These are phyloP conservation scores for Parasitella parasitica DNA, from an alignment of 371 early-diverging fungal species.

Conservation along the genomic window DNA sequence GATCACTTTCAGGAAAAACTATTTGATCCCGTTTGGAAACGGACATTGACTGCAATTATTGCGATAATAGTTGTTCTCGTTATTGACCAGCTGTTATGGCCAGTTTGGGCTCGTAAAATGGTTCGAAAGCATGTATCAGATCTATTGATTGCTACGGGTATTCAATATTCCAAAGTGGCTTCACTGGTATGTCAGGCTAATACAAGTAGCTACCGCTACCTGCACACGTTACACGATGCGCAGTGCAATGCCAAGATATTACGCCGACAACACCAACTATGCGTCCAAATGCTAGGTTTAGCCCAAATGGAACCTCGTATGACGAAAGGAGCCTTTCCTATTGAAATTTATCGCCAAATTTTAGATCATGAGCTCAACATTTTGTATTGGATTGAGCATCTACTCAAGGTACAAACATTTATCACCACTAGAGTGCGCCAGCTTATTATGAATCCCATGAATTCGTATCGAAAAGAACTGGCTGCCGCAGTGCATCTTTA, in stretches of 20 bases:
- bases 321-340: constrained; percentile 40
- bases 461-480: constrained; percentile 36
- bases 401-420: constrained; percentile 20
- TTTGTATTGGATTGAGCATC: constrained; percentile 42
- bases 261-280: constrained; percentile 13
- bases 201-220: constrained; percentile 22
- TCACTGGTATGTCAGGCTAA: constrained; percentile 41
- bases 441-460: constrained; percentile 33
- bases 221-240: constrained; percentile 15
- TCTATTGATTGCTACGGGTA: constrained; percentile 41
- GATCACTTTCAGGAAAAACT: constrained; percentile 22
- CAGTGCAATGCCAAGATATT: constrained; percentile 4
- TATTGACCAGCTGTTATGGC: constrained; percentile 38
- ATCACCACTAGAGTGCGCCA: constrained; percentile 28
- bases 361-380: constrained; percentile 34
- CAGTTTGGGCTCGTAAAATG: constrained; percentile 39
- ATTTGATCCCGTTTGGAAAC: constrained; percentile 38
- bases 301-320: constrained; percentile 35
- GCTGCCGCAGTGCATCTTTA: constrained; percentile 41
- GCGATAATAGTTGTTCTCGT: constrained; percentile 41
- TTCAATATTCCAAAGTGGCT: constrained; percentile 40
- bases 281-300: constrained; percentile 26
- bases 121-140: constrained; percentile 26
- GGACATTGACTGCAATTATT: constrained; percentile 34
- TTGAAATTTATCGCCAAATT: constrained; percentile 22